A percentile compares a stretch with the other conserved stretches of the same genome.
phyloP scores from a whole-genome alignment of 2,329 filamentous ascomycete genomes.

The Ascochyta clinopodiicola region DNA sequence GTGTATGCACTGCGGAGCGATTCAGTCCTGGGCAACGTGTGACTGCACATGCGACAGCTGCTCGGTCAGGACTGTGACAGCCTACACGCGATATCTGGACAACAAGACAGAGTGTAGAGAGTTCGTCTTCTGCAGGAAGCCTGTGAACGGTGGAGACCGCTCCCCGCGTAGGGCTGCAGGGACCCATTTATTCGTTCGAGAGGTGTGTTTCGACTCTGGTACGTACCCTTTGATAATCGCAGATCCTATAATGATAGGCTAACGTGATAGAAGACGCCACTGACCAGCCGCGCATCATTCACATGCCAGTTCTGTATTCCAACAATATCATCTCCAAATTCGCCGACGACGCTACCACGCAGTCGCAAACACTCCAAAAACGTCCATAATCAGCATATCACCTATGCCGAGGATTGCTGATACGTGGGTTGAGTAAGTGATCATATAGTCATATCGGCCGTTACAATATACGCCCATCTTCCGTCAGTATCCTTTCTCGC shows the following conservation, averaged over 20 bases:
- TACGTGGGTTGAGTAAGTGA: not conserved
- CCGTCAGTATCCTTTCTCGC: conserved; percentile 18
- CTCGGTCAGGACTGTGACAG: conserved; percentile 29
- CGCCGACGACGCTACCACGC: not conserved
- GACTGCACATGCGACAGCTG: conserved; percentile 43
- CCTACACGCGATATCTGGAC: conserved; percentile 43
- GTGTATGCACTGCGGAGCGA: conserved; percentile 46
- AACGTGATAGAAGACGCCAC: conserved; percentile 15
- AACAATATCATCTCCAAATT: not conserved
- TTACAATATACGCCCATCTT: conserved; percentile 7
- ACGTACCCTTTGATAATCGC: not conserved
- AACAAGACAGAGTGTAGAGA: conserved; percentile 30
- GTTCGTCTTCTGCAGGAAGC: conserved; percentile 36
- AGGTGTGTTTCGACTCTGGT: conserved; percentile 24
- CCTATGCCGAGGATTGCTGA: not conserved
- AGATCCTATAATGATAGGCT: not conserved
- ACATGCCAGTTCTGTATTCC: conserved; percentile 29
- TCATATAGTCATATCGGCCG: conserved; percentile 13
- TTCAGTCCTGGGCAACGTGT: conserved; percentile 37
- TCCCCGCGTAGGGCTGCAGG: conserved; percentile 2
- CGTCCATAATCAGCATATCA: not conserved
- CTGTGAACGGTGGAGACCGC: not conserved
- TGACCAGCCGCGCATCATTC: conserved; percentile 9
- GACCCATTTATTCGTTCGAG: conserved; percentile 32
- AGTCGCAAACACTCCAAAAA: not conserved